phyloP scores from a whole-genome alignment of 2,329 filamentous ascomycete species.

The Cytospora paraplurivora region DNA sequence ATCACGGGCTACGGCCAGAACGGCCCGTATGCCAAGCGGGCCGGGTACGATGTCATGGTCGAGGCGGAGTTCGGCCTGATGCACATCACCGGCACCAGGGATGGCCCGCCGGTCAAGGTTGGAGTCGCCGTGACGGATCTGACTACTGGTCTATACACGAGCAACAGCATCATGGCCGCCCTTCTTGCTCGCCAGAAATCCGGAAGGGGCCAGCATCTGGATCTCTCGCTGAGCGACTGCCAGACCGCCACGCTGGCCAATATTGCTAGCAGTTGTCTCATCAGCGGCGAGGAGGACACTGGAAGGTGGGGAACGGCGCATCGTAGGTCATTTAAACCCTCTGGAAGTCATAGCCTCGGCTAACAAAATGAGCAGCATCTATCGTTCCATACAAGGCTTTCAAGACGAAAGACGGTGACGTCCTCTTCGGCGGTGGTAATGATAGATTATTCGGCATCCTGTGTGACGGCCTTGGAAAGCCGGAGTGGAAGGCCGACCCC shows the following conservation, averaged over 20 bases:
- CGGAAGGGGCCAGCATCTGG: conserved; percentile 86
- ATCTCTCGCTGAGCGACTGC: conserved; percentile 88
- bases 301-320: conserved; percentile 97
- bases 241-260: conserved; percentile 95
- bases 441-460: conserved; percentile 68
- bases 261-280: conserved; percentile 86
- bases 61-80: conserved; percentile 97
- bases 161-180: conserved; percentile 93
- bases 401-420: conserved; percentile 69
- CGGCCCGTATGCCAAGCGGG: conserved; percentile 81
- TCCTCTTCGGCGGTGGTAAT: conserved; percentile 73
- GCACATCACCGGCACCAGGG: conserved; percentile 91
- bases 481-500: conserved; percentile 62
- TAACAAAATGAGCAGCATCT: conserved; percentile 60
- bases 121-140: conserved; percentile 96
- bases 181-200: conserved; percentile 74
- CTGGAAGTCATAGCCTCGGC: background rate
- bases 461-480: conserved; percentile 59
- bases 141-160: conserved; percentile 92
- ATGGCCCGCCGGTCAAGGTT: conserved; percentile 93
- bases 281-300: conserved; percentile 83
- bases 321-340: conserved; percentile 54
- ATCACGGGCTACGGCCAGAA: conserved; percentile 98
- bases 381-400: conserved; percentile 95
- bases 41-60: conserved; percentile 99